Evolutionary conservation across 2,329 filamentous ascomycete genomes (phyloP).

Genomic region (Pseudodiploospora longispora): DNA sequence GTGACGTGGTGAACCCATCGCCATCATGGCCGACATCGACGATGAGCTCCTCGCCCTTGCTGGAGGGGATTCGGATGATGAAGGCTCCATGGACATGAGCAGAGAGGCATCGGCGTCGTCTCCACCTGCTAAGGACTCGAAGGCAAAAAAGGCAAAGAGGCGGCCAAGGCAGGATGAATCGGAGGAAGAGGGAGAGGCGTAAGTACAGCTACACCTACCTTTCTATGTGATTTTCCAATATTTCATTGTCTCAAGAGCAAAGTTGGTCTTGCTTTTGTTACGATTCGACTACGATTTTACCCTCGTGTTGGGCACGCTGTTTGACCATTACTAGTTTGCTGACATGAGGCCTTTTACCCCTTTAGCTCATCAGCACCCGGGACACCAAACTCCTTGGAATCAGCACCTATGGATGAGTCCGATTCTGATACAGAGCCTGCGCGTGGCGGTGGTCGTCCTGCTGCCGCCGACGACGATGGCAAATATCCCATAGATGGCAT

Average conservation of each 20-base stretch:
- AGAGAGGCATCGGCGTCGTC: constrained; percentile 48
- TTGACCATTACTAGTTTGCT: not conserved
- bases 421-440: constrained; percentile 52
- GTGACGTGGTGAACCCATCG: no score
- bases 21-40: constrained; percentile 77
- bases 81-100: constrained; percentile 45
- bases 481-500: constrained; percentile 84
- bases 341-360: not conserved
- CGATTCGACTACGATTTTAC: no score
- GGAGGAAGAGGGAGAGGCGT: constrained; percentile 57
- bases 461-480: constrained; percentile 47
- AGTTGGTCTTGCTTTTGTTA: no score
- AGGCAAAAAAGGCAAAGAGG: constrained; percentile 39
- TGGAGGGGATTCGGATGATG: constrained; percentile 63
- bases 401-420: constrained; percentile 84
- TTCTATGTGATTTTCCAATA: not conserved
- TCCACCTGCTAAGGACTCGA: constrained; percentile 26
- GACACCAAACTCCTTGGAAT: constrained; percentile 69
- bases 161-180: constrained; percentile 33
- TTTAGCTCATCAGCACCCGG: constrained; percentile 59
- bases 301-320: no score
- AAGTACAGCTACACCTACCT: constrained; percentile 16
- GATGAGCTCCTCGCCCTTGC: constrained; percentile 90
- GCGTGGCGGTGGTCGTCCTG: constrained; percentile 26
- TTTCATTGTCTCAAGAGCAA: no score